phyloP scores from a whole-genome alignment of 1,284 basidiomycete genomes.

The Pholiota adiposa region DNA sequence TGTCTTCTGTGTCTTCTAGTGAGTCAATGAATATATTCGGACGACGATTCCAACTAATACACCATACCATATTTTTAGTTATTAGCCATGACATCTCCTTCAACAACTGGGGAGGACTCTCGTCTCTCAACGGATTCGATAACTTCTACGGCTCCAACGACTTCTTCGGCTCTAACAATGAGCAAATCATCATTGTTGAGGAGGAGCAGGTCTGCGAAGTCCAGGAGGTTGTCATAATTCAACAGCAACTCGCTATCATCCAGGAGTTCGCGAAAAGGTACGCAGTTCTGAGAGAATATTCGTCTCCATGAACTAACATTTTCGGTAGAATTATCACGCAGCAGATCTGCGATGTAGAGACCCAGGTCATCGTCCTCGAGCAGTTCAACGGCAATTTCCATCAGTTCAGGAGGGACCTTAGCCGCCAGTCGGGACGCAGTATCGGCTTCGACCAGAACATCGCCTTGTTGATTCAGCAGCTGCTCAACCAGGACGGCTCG shows the following conservation, averaged over 20 bases:
- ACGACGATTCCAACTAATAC: too few relatives aligned
- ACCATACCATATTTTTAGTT: not conserved
- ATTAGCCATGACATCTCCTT: slow-evolving; percentile 23
- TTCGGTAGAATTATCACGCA: slow-evolving; percentile 36
- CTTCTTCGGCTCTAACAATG: slow-evolving; percentile 36
- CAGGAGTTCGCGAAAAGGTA: slow-evolving; percentile 44
- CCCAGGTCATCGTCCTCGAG: slow-evolving; percentile 36
- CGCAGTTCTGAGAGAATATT: not conserved
- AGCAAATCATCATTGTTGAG: slow-evolving; percentile 32
- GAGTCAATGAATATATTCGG: too few relatives aligned
- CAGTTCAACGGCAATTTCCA: slow-evolving; percentile 35
- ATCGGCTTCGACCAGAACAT: slow-evolving; percentile 37
- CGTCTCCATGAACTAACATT: not conserved
- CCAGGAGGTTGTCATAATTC: slow-evolving; percentile 36
- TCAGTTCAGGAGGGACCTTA: slow-evolving; percentile 35
- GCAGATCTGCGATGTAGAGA: slow-evolving; percentile 39
- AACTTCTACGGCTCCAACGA: slow-evolving; percentile 33
- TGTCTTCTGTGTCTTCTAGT: slow-evolving; percentile 8
- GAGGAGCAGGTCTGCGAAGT: slow-evolving; percentile 38
- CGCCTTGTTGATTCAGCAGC: slow-evolving; percentile 26
- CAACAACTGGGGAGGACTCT: slow-evolving; percentile 39
- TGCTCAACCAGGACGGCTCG: slow-evolving; percentile 35
- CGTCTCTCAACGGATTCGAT: slow-evolving; percentile 39
- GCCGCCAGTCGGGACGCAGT: slow-evolving; percentile 31
- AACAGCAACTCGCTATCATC: slow-evolving; percentile 40